phyloP scores from a whole-genome alignment of 2,329 filamentous ascomycete genomes.

The Trichoderma polysporum region DNA sequence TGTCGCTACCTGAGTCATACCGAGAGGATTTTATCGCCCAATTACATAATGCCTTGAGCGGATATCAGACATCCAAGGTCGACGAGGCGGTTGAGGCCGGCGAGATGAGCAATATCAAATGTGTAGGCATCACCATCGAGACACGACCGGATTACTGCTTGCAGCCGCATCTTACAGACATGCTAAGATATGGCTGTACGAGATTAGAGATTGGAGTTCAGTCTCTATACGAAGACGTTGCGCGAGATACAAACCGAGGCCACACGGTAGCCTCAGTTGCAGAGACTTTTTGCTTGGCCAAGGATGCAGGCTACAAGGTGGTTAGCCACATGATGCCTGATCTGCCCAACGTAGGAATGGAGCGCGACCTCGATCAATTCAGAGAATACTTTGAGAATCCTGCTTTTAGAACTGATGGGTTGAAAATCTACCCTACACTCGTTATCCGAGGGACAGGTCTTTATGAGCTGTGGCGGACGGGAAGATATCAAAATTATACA shows the following conservation, averaged over 20 bases:
- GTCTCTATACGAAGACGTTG: slow-evolving; percentile 95
- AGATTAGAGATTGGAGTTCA: slow-evolving; percentile 93
- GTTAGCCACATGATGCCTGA: slow-evolving; percentile 99
- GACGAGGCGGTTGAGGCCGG: slow-evolving; percentile 93
- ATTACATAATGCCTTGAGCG: slow-evolving; percentile 93
- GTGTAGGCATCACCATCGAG: slow-evolving; percentile 97
- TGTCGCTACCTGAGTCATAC: slow-evolving; percentile 89
- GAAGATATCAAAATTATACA: slow-evolving; percentile 97
- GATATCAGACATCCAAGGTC: slow-evolving; percentile 90
- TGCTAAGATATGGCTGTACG: slow-evolving; percentile 98
- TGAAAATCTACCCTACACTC: slow-evolving; percentile 97
- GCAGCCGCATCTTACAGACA: slow-evolving; percentile 90
- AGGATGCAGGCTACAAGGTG: slow-evolving; percentile 98
- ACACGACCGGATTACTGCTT: slow-evolving; percentile 96
- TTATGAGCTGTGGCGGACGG: slow-evolving; percentile 96
- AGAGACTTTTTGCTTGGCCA: slow-evolving; percentile 94
- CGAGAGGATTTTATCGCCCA: slow-evolving; percentile 92
- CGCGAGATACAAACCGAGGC: slow-evolving; percentile 94
- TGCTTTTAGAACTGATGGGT: slow-evolving; percentile 89
- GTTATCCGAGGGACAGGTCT: slow-evolving; percentile 95
- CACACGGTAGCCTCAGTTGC: slow-evolving; percentile 95
- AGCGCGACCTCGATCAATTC: slow-evolving; percentile 95
- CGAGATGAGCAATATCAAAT: slow-evolving; percentile 96
- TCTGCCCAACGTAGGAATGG: slow-evolving; percentile 96
- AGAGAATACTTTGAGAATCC: slow-evolving; percentile 97